Evolutionary conservation across 1,284 basidiomycete species (phyloP).

Genomic region (Lentinus polychrous): DNA sequence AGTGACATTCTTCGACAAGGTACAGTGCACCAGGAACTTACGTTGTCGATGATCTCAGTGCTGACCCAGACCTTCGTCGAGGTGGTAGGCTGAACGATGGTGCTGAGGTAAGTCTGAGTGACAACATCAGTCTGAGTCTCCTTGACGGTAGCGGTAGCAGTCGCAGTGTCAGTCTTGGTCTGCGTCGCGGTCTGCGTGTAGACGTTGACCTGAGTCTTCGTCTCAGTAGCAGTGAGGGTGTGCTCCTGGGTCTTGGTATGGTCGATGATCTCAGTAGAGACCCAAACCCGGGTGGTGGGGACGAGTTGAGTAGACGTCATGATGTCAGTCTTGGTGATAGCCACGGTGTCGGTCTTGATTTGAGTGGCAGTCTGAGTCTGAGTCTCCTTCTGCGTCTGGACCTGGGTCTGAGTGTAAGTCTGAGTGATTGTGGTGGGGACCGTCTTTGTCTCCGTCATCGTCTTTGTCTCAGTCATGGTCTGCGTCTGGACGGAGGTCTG

Average conservation of each 20-base stretch:
- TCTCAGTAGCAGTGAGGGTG: conserved; percentile 56
- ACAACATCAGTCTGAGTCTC: conserved; percentile 24
- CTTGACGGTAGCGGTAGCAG: conserved; percentile 23
- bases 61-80: conserved; percentile 46
- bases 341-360: conserved; percentile 23
- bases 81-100: conserved; percentile 36
- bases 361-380: conserved; percentile 15
- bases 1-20: neutral
- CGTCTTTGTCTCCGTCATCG: conserved; percentile 30
- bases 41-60: conserved; percentile 57
- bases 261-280: conserved; percentile 59
- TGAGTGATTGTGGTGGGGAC: conserved; percentile 27
- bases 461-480: conserved; percentile 23
- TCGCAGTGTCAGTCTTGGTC: conserved; percentile 29
- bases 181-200: conserved; percentile 45
- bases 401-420: conserved; percentile 12
- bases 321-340: conserved; percentile 35
- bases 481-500: neutral
- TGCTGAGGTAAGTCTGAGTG: conserved; percentile 24
- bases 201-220: conserved; percentile 43
- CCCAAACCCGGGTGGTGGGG: conserved; percentile 56
- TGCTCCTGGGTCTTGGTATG: conserved; percentile 47
- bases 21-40: conserved; percentile 20
- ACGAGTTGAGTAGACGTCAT: conserved; percentile 48
- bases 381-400: conserved; percentile 33